Conservation (phyloP, 331 rosid genomes). For the Pyracantha coccinea region DNA sequence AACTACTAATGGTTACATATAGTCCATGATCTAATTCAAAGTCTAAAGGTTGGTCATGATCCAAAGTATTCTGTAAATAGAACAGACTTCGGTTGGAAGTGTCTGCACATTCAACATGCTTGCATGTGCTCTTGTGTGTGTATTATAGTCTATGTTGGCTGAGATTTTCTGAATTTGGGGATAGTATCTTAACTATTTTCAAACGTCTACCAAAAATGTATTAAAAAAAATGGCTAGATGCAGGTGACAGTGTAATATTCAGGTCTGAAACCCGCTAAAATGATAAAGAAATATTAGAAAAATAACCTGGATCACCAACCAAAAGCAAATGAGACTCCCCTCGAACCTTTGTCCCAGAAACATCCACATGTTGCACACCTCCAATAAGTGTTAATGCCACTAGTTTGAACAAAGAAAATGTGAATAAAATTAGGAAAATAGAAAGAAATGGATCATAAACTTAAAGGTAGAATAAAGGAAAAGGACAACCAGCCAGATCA, state of each 20-base stretch:
- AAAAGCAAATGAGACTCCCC: constrained; percentile 95
- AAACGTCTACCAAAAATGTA: not conserved
- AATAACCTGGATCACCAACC: constrained; percentile 94
- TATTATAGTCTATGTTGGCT: not conserved
- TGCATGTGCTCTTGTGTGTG: not conserved
- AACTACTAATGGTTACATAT: not conserved
- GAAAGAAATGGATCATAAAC: not conserved
- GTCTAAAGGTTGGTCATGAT: not conserved
- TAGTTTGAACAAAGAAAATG: constrained; percentile 29
- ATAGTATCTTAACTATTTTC: too few relatives aligned
- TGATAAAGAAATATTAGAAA: not conserved
- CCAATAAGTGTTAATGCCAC: constrained; percentile 91
- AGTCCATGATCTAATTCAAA: not conserved
- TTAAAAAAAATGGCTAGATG: not conserved
- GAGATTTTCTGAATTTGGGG: not conserved
- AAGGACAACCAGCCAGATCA: not conserved
- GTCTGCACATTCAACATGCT: not conserved
- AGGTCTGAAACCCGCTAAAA: not conserved
- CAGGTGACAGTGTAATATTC: not conserved
- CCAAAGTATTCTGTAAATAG: not conserved
- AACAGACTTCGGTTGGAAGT: not conserved
- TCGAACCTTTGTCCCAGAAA: constrained; percentile 88
- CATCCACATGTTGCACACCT: constrained; percentile 93
- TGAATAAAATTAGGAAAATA: not conserved
- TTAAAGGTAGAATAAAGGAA: not conserved